phyloP scores from a whole-genome alignment of 2,329 filamentous ascomycete species.

The Blumeriella jaapii region DNA sequence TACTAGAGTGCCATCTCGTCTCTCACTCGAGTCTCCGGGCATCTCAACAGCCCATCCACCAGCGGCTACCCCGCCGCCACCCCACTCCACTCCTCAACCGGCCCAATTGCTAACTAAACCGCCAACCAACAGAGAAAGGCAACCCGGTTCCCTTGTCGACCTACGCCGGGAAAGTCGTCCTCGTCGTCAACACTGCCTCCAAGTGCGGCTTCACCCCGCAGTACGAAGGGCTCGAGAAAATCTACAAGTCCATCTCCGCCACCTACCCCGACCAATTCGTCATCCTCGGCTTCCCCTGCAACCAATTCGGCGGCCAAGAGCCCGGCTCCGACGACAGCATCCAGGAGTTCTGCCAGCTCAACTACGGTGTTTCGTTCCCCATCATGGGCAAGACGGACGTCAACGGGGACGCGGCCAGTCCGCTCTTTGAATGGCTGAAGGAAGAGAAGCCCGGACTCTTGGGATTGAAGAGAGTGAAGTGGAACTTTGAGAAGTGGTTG shows the following conservation, averaged over 20 bases:
- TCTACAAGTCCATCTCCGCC: slow-evolving; percentile 67
- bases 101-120: slow-evolving; percentile 5
- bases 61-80: slow-evolving; percentile 1
- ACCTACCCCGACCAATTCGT: slow-evolving; percentile 47
- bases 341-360: slow-evolving; percentile 77
- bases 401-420: slow-evolving; percentile 73
- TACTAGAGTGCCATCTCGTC: slow-evolving; percentile 19
- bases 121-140: slow-evolving; percentile 52
- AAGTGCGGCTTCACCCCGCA: slow-evolving; percentile 99
- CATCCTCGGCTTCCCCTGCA: slow-evolving; percentile 95
- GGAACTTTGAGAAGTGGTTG: slow-evolving; percentile 99
- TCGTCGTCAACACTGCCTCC: slow-evolving; percentile 94
- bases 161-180: slow-evolving; percentile 84
- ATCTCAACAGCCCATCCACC: neutral
- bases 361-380: slow-evolving; percentile 33
- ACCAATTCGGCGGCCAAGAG: slow-evolving; percentile 90
- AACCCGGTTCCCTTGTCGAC: slow-evolving; percentile 54
- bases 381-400: slow-evolving; percentile 78
- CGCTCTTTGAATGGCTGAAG: slow-evolving; percentile 70
- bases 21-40: neutral
- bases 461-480: slow-evolving; percentile 88
- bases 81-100: slow-evolving; percentile 1
- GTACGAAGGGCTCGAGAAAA: slow-evolving; percentile 78
- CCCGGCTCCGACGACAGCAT: slow-evolving; percentile 56
- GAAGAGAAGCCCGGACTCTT: slow-evolving; percentile 66